Evolutionary conservation across 129 eudicot species (phyloP).

Genomic region (Flaveria trinervia): DNA sequence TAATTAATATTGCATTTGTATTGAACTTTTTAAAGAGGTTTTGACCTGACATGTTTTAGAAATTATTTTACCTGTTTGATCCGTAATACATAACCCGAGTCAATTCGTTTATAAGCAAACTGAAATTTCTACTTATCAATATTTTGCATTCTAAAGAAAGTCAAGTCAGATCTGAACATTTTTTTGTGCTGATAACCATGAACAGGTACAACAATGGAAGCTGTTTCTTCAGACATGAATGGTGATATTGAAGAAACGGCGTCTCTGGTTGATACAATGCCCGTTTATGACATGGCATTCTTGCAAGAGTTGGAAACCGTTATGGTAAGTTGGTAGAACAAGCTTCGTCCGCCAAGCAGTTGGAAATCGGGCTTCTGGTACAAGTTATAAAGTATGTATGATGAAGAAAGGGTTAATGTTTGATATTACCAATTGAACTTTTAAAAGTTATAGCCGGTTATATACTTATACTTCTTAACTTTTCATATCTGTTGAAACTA

Average conservation of each 20-base stretch:
- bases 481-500: background rate
- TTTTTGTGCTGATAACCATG: background rate
- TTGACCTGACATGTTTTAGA: background rate
- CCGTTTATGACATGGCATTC: slow-evolving; percentile 11
- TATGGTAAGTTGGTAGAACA: slow-evolving; percentile 17
- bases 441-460: background rate
- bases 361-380: background rate
- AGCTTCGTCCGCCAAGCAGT: background rate
- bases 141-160: background rate
- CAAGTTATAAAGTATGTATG: background rate
- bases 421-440: background rate
- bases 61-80: background rate
- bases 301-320: slow-evolving; percentile 20
- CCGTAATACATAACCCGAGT: background rate
- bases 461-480: background rate
- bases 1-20: background rate
- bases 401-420: background rate
- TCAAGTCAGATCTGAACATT: background rate
- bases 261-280: slow-evolving; percentile 2
- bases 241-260: slow-evolving; percentile 5
- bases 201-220: slow-evolving; percentile 20
- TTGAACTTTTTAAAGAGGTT: background rate
- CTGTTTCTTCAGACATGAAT: slow-evolving; percentile 5
- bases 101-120: background rate
- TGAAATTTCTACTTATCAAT: too few relatives aligned